These are phyloP conservation scores for Cylindrotheca fusiformis DNA, from an alignment of 108 stramenopile species.

Conservation along the genomic window DNA sequence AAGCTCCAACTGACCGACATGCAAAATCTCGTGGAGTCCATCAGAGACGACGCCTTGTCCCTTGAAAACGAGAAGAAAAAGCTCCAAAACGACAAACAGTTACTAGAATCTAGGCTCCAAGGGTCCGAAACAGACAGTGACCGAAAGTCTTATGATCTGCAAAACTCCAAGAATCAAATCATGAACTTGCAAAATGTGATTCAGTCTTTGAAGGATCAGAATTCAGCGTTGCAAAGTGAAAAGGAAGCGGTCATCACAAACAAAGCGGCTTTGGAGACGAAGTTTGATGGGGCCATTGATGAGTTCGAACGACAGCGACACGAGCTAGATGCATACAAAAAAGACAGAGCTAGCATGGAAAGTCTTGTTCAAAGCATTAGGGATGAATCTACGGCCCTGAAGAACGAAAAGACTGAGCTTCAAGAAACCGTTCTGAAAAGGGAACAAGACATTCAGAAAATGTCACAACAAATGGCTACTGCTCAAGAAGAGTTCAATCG, in stretches of 20 bases:
- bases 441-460: not conserved
- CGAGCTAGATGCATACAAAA: not conserved
- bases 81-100: not conserved
- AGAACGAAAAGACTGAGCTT: not conserved
- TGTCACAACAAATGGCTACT: not conserved
- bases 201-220: not conserved
- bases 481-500: not conserved
- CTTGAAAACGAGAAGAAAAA: not conserved
- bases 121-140: not conserved
- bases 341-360: not conserved
- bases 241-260: not conserved
- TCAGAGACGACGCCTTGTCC: not conserved
- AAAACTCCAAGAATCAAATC: not conserved
- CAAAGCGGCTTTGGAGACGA: not conserved
- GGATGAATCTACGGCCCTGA: not conserved
- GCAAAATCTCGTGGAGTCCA: not conserved
- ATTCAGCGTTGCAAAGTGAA: not conserved
- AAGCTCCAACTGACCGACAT: not conserved
- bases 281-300: not conserved
- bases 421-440: not conserved
- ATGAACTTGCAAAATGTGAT: not conserved
- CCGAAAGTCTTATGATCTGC: not conserved
- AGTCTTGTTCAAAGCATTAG: not conserved
- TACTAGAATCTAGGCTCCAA: not conserved
- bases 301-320: not conserved